These are phyloP conservation scores for Gynandropsis gynandra DNA, from an alignment of 345 rosid genomes.

Conservation along the genomic window DNA sequence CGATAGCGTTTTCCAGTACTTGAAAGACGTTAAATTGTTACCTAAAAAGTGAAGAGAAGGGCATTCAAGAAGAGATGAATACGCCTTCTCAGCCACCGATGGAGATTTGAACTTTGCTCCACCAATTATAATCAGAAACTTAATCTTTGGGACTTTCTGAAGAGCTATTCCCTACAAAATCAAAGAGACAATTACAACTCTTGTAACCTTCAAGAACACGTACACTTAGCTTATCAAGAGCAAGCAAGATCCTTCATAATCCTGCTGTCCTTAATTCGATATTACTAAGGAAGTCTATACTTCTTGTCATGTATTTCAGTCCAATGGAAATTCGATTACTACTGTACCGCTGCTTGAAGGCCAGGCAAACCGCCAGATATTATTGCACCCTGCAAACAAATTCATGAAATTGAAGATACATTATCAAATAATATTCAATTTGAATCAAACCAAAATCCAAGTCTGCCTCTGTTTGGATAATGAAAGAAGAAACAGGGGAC, in stretches of 20 bases:
- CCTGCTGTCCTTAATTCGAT: background rate
- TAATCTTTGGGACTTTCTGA: conserved; percentile 59
- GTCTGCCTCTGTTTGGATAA: background rate
- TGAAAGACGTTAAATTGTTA: conserved; percentile 5
- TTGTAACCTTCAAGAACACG: too few relatives aligned
- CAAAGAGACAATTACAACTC: too few relatives aligned
- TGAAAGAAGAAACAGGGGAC: background rate
- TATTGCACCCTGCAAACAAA: conserved; percentile 54
- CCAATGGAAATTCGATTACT: background rate
- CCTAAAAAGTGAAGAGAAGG: conserved; percentile 80
- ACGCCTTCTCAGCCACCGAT: conserved; percentile 50
- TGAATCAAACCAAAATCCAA: background rate
- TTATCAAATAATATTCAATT: too few relatives aligned
- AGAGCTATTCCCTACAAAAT: conserved; percentile 59
- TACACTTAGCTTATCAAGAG: too few relatives aligned
- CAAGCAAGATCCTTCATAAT: too few relatives aligned
- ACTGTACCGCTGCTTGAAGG: conserved; percentile 55
- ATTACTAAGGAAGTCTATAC: background rate
- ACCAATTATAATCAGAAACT: conserved; percentile 59
- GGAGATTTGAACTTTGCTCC: conserved; percentile 57
- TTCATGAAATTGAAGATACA: too few relatives aligned
- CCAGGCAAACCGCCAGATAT: conserved; percentile 68
- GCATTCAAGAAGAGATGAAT: conserved; percentile 43
- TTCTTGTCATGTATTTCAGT: background rate
- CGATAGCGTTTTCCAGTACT: background rate